Evolutionary conservation across 1,139 yeast genomes (phyloP), one percentile per base, ranked within the genome.

Genomic region (Zygosaccharomyces pseudobailii): DNA sequence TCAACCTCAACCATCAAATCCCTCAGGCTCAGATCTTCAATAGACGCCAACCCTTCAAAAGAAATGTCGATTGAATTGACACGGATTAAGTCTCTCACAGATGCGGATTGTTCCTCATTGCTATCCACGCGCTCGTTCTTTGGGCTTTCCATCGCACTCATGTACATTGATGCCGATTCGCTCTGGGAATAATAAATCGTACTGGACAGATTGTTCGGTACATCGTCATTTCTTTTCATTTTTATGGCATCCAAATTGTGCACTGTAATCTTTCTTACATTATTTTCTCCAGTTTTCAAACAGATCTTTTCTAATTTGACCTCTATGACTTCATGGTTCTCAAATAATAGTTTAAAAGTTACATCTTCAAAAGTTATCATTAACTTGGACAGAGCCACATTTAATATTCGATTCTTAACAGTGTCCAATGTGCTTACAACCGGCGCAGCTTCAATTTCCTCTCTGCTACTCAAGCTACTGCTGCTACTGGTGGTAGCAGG

Each of bases 121-220:
- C 43, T 36, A 21, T 25, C 34, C n/a, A 27, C 42, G 51, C 50
- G 54, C 62, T 50, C 48, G 65, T 55, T 36, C 49, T 56, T 24
- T 59, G 61, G 20, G 65, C 63, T 63, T 0, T 84, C 80, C 2
- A 81, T 71, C 1, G 96, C 95, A 66, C 95, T 87, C 90, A 87
- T 80, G 61, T 87, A 88, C 28, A 88, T 75, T 1, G 94, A 82
- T 41, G 80, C 76, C 2, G 86, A 84, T 52, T 84, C 85, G 45
- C 78, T 82, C 46, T 79, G 84, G 0, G 92, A 80, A 57, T 82
- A 82, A 34, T 81, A 72, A 69, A 80, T 75, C 56, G 89, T 82
- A 42, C 79, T 78, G 68, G 78, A 69, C 49, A 86, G 51, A 4
- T 54, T 55, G n/a, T 31, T 25, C 10, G 40, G 43, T 24, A 21